Evolutionary conservation across 768 basidiomycete genomes (phyloP).

Genomic region (Lentinula aciculospora): DNA sequence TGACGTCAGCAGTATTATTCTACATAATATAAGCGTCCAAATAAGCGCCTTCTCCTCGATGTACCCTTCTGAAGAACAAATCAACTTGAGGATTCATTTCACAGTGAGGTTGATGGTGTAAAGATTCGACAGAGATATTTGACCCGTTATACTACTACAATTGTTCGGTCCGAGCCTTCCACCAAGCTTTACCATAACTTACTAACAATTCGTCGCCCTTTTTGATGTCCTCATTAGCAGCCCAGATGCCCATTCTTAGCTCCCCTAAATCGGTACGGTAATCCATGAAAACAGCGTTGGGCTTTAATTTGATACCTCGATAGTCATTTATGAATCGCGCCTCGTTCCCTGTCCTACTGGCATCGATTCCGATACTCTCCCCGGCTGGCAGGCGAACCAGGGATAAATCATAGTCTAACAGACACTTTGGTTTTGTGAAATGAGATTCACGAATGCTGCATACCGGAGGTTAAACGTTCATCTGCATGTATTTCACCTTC

Average conservation of each 20-base stretch:
- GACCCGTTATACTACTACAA: not conserved
- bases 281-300: constrained; percentile 71
- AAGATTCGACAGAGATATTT: not conserved
- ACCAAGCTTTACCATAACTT: constrained; percentile 87
- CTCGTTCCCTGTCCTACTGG: constrained; percentile 73
- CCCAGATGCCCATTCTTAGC: constrained; percentile 76
- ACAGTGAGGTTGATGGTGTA: not conserved
- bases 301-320: constrained; percentile 62
- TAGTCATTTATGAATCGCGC: constrained; percentile 90
- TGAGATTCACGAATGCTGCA: not conserved
- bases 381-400: constrained; percentile 57
- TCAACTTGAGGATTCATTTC: not conserved
- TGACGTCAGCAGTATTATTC: not conserved
- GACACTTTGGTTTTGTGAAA: not conserved
- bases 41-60: not conserved
- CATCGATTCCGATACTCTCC: constrained; percentile 73
- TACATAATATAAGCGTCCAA: not conserved
- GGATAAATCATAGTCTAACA: constrained; percentile 71
- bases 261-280: constrained; percentile 48
- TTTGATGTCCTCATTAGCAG: constrained; percentile 47
- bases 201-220: constrained; percentile 86
- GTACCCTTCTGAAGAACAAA: not conserved
- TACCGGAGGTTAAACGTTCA: constrained; percentile 54
- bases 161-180: constrained; percentile 34
- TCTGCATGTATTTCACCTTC: constrained; percentile 79